These are phyloP conservation scores for Sugiyamaella qingdaonensis DNA, from an alignment of 805 yeast species.

Conservation along the genomic window DNA sequence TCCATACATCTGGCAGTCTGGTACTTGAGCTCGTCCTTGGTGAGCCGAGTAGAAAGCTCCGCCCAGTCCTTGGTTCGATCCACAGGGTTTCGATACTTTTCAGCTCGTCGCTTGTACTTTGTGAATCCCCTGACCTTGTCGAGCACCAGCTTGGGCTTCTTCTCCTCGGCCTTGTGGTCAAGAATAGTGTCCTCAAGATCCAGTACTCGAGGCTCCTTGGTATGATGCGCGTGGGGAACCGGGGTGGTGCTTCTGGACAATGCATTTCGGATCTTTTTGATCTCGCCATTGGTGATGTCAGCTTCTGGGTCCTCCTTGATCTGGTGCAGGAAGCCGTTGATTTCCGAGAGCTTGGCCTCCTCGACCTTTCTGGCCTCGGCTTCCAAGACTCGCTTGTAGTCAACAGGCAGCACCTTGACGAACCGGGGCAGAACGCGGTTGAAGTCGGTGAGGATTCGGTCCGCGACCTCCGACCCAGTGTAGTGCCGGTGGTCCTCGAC, in stretches of 20 bases:
- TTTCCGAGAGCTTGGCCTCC: conserved; percentile 56
- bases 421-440: conserved; percentile 83
- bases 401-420: conserved; percentile 89
- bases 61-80: conserved; percentile 86
- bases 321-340: conserved; percentile 59
- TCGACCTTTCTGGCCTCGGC: conserved; percentile 62
- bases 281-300: conserved; percentile 88
- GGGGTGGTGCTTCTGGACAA: conserved; percentile 35
- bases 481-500: conserved; percentile 94
- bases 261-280: conserved; percentile 41
- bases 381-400: conserved; percentile 85
- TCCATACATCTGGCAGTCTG: conserved; percentile 99
- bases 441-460: conserved; percentile 75
- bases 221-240: conserved; percentile 13
- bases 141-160: conserved; percentile 53
- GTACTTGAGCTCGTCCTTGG: conserved; percentile 78
- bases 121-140: conserved; percentile 88
- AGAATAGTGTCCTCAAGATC: conserved; percentile 87
- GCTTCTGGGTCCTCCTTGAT: conserved; percentile 79
- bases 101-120: conserved; percentile 87
- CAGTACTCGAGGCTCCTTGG: conserved; percentile 71
- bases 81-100: conserved; percentile 74
- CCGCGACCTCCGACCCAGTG: conserved; percentile 89
- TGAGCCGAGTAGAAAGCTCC: conserved; percentile 75
- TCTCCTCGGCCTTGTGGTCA: conserved; percentile 61